A percentile compares a stretch with the other conserved stretches of the same genome.
These are phyloP conservation scores for Aureobasidium sp. DNA, from an alignment of 2,329 filamentous ascomycete genomes.

Conservation along the genomic window DNA sequence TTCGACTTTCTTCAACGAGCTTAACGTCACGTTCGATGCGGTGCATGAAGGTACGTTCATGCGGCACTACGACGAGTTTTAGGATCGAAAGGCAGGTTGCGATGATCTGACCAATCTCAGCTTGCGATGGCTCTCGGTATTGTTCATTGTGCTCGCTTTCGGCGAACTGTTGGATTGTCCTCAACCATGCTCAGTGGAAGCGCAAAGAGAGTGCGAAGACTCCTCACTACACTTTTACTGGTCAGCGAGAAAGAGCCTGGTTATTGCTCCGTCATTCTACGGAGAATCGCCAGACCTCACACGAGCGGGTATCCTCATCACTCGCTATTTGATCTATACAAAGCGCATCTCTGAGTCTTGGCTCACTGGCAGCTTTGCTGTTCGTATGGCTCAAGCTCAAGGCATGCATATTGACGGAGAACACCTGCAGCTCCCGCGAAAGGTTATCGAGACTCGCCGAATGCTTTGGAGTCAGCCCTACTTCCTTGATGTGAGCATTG, in stretches of 20 bases:
- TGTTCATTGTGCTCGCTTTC: background rate
- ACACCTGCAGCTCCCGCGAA: background rate
- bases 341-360: background rate
- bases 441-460: background rate
- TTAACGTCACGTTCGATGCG: background rate
- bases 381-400: slow-evolving; percentile 5
- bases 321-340: slow-evolving; percentile 1
- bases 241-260: slow-evolving; percentile 1
- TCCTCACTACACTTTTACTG: slow-evolving; percentile 2
- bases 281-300: background rate
- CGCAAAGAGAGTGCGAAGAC: background rate
- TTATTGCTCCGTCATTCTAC: background rate
- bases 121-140: background rate
- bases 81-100: background rate
- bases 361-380: background rate
- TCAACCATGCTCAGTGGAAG: slow-evolving; percentile 6
- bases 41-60: background rate
- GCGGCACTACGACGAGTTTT: slow-evolving; percentile 2
- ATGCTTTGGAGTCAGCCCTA: background rate
- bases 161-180: background rate
- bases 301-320: background rate
- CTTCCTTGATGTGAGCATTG: background rate
- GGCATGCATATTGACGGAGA: background rate
- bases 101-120: background rate
- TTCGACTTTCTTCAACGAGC: background rate